These are phyloP conservation scores for Sporothrix humicola DNA, from an alignment of 2,329 filamentous ascomycete species.

Conservation along the genomic window DNA sequence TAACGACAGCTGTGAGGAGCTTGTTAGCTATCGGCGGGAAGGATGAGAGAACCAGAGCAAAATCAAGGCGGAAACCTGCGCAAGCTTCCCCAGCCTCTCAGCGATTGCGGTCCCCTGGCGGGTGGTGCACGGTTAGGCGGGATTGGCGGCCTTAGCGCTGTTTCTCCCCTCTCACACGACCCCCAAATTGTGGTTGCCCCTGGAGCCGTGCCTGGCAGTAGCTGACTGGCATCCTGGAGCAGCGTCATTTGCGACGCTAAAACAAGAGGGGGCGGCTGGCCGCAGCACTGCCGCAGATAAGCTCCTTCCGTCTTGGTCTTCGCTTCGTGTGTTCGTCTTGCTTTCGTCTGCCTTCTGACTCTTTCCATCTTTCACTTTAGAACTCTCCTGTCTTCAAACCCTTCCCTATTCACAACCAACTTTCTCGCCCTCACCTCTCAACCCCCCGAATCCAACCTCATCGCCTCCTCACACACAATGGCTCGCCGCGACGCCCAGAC, in stretches of 20 bases:
- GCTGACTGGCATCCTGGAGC: not conserved
- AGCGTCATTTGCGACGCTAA: not conserved
- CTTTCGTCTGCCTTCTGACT: not conserved
- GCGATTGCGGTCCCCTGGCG: slow-evolving; percentile 14
- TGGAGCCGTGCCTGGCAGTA: slow-evolving; percentile 17
- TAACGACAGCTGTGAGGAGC: too few relatives aligned
- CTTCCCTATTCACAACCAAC: not conserved
- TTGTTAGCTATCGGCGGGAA: slow-evolving; percentile 2
- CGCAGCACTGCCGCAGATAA: not conserved
- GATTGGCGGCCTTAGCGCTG: slow-evolving; percentile 4
- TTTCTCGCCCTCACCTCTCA: not conserved
- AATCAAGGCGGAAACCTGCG: too few relatives aligned
- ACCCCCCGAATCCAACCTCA: not conserved
- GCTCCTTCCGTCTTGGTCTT: slow-evolving; percentile 13
- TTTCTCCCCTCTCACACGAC: slow-evolving; percentile 1
- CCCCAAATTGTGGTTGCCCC: slow-evolving; percentile 20
- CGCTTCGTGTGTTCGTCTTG: not conserved
- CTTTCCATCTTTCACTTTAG: slow-evolving; percentile 12
- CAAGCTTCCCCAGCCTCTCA: slow-evolving; percentile 11
- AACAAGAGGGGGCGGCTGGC: not conserved
- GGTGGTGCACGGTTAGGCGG: not conserved
- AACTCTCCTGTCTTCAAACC: not conserved
- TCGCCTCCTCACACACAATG: not conserved
- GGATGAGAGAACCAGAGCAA: too few relatives aligned
- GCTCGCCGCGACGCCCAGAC: slow-evolving; percentile 19